Evolutionary conservation across 208 protist species (phyloP).

Genomic region (Trypanosoma boissoni): DNA sequence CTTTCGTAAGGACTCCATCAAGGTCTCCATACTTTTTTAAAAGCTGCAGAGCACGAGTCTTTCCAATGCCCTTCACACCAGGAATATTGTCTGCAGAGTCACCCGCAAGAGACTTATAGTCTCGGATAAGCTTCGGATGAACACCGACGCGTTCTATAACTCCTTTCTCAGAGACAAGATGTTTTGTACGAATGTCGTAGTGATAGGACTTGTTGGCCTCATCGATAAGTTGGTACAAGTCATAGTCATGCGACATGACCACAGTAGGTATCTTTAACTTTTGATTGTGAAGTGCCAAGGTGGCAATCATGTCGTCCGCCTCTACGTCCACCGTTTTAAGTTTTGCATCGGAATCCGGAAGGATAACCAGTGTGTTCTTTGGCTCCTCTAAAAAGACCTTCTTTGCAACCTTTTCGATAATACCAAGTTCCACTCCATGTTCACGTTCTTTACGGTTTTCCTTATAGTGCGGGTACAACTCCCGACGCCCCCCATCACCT

Average conservation of each 20-base stretch:
- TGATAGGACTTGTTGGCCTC: slow-evolving; percentile 67
- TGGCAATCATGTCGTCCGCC: slow-evolving; percentile 90
- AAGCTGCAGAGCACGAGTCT: slow-evolving; percentile 69
- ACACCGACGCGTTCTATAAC: slow-evolving; percentile 81
- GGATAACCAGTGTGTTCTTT: slow-evolving; percentile 51
- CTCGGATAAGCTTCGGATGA: slow-evolving; percentile 79
- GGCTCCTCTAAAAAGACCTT: slow-evolving; percentile 80
- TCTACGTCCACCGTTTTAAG: slow-evolving; percentile 80
- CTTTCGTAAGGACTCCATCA: slow-evolving; percentile 71
- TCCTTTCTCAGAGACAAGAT: slow-evolving; percentile 77
- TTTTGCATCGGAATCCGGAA: slow-evolving; percentile 68
- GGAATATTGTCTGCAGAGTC: slow-evolving; percentile 86
- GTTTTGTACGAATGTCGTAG: slow-evolving; percentile 88
- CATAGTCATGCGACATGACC: slow-evolving; percentile 88
- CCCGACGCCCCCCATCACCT: slow-evolving; percentile 81
- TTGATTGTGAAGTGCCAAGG: slow-evolving; percentile 67
- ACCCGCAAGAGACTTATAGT: slow-evolving; percentile 86
- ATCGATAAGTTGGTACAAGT: slow-evolving; percentile 88
- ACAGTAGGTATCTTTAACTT: slow-evolving; percentile 74
- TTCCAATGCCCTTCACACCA: slow-evolving; percentile 83
- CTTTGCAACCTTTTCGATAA: slow-evolving; percentile 81
- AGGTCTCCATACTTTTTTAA: slow-evolving; percentile 88
- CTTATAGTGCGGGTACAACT: slow-evolving; percentile 81
- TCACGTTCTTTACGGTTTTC: slow-evolving; percentile 47
- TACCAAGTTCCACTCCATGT: slow-evolving; percentile 41